A percentile compares a stretch with the other conserved stretches of the same genome.
phyloP scores from a whole-genome alignment of 78 protist species.

The Creolimax fragrantissima region DNA sequence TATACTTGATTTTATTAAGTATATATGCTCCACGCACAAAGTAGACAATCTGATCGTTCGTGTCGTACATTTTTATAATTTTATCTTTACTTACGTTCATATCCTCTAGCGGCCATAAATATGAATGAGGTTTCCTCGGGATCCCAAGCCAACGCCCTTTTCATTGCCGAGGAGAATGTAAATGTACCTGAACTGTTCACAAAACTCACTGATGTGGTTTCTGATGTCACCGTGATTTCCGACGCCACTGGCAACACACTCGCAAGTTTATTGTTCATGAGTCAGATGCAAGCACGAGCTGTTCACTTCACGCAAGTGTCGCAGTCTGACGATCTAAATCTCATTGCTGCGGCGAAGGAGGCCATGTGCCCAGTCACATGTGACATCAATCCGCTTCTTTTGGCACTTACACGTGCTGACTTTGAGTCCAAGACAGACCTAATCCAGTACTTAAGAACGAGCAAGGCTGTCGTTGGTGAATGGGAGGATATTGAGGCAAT shows the following conservation, averaged over 20 bases:
- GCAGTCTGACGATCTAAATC: background rate
- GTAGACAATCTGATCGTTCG: background rate
- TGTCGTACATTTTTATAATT: no score
- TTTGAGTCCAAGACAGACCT: slow-evolving; percentile 30
- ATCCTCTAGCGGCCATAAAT: no score
- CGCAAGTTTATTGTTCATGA: background rate
- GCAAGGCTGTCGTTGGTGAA: background rate
- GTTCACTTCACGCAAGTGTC: background rate
- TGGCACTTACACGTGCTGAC: slow-evolving; percentile 20
- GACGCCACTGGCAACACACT: background rate
- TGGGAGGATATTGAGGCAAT: background rate
- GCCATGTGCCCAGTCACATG: slow-evolving; percentile 57
- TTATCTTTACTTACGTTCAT: no score
- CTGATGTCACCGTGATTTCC: background rate
- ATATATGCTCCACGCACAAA: background rate
- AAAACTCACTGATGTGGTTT: background rate
- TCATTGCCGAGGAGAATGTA: background rate
- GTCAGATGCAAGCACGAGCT: background rate
- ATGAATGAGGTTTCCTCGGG: no score
- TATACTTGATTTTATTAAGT: no score
- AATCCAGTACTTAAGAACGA: background rate
- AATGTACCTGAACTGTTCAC: background rate
- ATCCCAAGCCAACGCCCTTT: background rate
- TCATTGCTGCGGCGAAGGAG: slow-evolving; percentile 54
- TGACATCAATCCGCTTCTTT: slow-evolving; percentile 48